phyloP scores from a whole-genome alignment of 345 rosid genomes.

The Geranium rotundifolium region DNA sequence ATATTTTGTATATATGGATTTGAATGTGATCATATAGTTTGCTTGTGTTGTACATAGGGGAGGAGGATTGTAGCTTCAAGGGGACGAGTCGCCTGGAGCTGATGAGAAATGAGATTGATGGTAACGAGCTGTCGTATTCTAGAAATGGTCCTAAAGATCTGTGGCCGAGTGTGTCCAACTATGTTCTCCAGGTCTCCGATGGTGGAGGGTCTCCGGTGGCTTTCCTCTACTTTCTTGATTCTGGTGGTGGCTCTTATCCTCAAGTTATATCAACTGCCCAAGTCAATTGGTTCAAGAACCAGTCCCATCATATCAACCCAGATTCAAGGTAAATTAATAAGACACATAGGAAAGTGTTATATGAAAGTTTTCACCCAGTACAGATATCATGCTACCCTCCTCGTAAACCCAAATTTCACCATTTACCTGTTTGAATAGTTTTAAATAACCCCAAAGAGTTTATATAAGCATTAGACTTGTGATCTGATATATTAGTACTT shows the following conservation, averaged over 20 bases:
- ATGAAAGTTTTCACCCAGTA: too few species aligned
- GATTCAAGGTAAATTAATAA: slow-evolving; percentile 59
- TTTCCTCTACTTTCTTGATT: slow-evolving; percentile 74
- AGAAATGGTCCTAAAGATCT: slow-evolving; percentile 47
- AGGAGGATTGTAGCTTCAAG: slow-evolving; percentile 36
- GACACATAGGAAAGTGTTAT: too few species aligned
- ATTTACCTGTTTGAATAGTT: too few species aligned
- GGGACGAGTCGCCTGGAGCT: slow-evolving; percentile 49
- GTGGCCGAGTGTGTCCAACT: slow-evolving; percentile 85
- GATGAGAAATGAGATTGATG: slow-evolving; percentile 41
- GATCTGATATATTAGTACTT: too few species aligned
- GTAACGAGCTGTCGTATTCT: slow-evolving; percentile 36
- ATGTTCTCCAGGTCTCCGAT: slow-evolving; percentile 34
- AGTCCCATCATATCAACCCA: slow-evolving; percentile 49
- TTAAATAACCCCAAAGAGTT: too few species aligned
- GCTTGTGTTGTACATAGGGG: slow-evolving; percentile 15
- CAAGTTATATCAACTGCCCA: slow-evolving; percentile 66
- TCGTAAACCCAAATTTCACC: too few species aligned
- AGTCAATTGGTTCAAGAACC: slow-evolving; percentile 57
- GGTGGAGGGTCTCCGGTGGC: slow-evolving; percentile 24
- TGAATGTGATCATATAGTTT: too few species aligned
- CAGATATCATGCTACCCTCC: too few species aligned
- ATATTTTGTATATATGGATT: neutral
- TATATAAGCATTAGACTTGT: too few species aligned
- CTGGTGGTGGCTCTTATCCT: slow-evolving; percentile 90